These are phyloP conservation scores for Starmerella bombicola DNA, from an alignment of 805 yeast species.

Conservation along the genomic window DNA sequence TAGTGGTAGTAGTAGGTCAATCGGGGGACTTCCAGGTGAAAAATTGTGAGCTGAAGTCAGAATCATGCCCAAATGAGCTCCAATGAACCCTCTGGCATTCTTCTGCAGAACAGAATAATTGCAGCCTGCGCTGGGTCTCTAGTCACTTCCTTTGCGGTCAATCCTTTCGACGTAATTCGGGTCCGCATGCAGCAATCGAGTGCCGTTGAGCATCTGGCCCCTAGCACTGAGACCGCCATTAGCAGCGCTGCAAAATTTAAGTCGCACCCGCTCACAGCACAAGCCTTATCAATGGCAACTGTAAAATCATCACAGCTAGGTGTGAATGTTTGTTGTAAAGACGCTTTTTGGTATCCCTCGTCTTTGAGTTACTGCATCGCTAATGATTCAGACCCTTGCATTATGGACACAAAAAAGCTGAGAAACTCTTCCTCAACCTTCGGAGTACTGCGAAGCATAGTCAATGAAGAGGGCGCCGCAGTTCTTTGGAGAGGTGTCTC, in stretches of 20 bases:
- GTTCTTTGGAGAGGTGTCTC: constrained; percentile 87
- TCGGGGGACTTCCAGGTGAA: no score
- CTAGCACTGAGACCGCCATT: background rate
- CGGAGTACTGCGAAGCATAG: constrained; percentile 58
- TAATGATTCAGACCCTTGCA: constrained; percentile 20
- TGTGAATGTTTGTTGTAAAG: constrained; percentile 31
- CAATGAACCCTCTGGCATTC: background rate
- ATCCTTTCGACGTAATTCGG: constrained; percentile 35
- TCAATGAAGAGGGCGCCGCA: constrained; percentile 55
- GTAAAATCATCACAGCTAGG: constrained; percentile 22
- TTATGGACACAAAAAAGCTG: background rate
- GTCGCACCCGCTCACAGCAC: background rate
- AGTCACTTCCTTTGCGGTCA: constrained; percentile 32
- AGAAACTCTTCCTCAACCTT: constrained; percentile 33
- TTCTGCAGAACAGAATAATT: constrained; percentile 22
- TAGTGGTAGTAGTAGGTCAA: no score
- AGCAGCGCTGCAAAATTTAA: background rate
- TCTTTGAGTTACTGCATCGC: constrained; percentile 31
- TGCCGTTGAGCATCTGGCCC: constrained; percentile 14
- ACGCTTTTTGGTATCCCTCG: constrained; percentile 31
- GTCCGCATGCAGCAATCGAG: constrained; percentile 34
- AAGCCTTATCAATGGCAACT: background rate
- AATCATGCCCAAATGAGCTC: constrained; percentile 1
- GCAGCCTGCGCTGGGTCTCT: constrained; percentile 35
- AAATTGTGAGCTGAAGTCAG: background rate